Conservation (phyloP, 805 yeast species). For the Maudiozyma bulderi region DNA sequence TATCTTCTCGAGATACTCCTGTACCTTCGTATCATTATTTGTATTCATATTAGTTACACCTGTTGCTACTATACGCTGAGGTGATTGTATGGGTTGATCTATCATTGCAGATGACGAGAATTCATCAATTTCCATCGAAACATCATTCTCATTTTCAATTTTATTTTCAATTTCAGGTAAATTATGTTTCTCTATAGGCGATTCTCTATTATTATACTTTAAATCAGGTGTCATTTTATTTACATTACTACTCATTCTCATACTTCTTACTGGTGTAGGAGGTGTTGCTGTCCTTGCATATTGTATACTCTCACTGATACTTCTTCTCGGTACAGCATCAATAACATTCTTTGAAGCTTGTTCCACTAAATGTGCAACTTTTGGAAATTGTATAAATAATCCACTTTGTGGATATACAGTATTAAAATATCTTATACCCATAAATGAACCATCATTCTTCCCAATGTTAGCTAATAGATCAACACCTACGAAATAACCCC, state of each 20-base stretch:
- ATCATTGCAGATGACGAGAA: not conserved
- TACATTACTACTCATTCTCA: not conserved
- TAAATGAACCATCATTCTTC: slow-evolving; percentile 75
- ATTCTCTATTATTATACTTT: not conserved
- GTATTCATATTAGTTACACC: not conserved
- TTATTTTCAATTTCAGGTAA: not conserved
- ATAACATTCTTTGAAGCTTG: slow-evolving; percentile 3
- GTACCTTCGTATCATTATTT: not conserved
- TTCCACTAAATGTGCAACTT: slow-evolving; percentile 26
- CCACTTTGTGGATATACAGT: slow-evolving; percentile 62
- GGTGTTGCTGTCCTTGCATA: not conserved
- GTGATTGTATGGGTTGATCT: not conserved
- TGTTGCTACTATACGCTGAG: not conserved
- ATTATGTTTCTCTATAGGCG: not conserved
- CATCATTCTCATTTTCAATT: not conserved
- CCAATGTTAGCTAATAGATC: slow-evolving; percentile 68
- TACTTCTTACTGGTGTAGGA: not conserved
- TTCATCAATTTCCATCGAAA: not conserved
- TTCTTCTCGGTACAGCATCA: not conserved
- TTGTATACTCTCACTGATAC: not conserved
- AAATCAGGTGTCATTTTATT: not conserved
- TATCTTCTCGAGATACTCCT: slow-evolving; percentile 1
- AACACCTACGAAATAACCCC: slow-evolving; percentile 77
- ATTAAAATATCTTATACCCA: slow-evolving; percentile 60
- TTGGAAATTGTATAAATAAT: slow-evolving; percentile 54